These are phyloP conservation scores for Chalaropsis ovoidea DNA, from an alignment of 2,329 filamentous ascomycete genomes.

Conservation along the genomic window DNA sequence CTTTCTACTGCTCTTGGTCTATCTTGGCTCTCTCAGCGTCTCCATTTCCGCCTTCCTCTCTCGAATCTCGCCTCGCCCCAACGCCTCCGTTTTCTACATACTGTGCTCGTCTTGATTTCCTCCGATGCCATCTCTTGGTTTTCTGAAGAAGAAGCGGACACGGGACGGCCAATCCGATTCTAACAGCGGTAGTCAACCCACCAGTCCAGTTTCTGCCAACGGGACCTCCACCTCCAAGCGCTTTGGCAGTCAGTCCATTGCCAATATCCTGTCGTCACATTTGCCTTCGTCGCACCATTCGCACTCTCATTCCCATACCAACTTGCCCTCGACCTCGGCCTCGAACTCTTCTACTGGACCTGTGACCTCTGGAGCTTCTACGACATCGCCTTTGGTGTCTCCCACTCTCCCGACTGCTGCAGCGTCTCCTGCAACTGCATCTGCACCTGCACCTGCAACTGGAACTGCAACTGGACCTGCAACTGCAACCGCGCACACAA, in stretches of 20 bases:
- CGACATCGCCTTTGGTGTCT: slow-evolving; percentile 18
- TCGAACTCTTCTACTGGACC: slow-evolving; percentile 11
- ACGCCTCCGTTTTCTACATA: slow-evolving; percentile 25
- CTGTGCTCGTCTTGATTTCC: slow-evolving; percentile 19
- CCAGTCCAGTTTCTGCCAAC: slow-evolving; percentile 52
- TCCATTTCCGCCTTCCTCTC: slow-evolving; percentile 3
- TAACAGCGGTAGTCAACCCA: slow-evolving; percentile 55
- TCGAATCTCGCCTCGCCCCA: neutral
- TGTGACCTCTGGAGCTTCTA: slow-evolving; percentile 3
- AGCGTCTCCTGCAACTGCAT: slow-evolving; percentile 20
- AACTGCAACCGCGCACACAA: slow-evolving; percentile 10
- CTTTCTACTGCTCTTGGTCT: neutral
- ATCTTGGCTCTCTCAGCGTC: neutral
- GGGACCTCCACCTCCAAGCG: slow-evolving; percentile 26
- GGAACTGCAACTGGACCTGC: slow-evolving; percentile 21
- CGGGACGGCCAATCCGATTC: slow-evolving; percentile 73
- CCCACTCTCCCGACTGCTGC: slow-evolving; percentile 19
- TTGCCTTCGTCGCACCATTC: slow-evolving; percentile 23
- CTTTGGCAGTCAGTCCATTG: slow-evolving; percentile 21
- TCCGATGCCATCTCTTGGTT: slow-evolving; percentile 84
- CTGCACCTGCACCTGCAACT: slow-evolving; percentile 14
- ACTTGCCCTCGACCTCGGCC: slow-evolving; percentile 2
- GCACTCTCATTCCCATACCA: slow-evolving; percentile 5
- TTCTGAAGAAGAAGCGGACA: slow-evolving; percentile 97
- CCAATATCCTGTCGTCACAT: slow-evolving; percentile 21